Conservation (phyloP, 345 rosid genomes). For the Theobroma cacao region DNA sequence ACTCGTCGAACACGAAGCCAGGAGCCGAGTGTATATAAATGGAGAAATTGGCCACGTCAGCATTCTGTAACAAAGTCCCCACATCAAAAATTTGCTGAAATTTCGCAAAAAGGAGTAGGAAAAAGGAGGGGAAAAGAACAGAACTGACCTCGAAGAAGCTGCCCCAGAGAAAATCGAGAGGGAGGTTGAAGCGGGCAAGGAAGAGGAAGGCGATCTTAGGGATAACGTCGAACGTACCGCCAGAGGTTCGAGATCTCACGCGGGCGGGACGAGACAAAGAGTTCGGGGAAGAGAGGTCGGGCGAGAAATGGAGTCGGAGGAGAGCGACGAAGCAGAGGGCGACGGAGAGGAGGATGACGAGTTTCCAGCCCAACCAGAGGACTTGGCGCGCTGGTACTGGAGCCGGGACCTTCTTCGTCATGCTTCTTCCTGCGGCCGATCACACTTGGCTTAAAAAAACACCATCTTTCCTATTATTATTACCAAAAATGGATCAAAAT, state of each 20-base stretch:
- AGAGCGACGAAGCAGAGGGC: constrained; percentile 52
- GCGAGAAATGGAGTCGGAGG: constrained; percentile 39
- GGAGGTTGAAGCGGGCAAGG: constrained; percentile 54
- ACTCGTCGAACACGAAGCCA: constrained; percentile 70
- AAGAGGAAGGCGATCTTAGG: constrained; percentile 69
- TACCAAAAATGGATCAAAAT: not conserved
- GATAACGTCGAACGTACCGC: constrained; percentile 28
- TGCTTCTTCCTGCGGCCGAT: constrained; percentile 18
- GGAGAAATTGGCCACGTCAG: constrained; percentile 59
- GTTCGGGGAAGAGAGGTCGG: constrained; percentile 20
- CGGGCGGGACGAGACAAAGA: constrained; percentile 25
- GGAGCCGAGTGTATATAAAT: constrained; percentile 75
- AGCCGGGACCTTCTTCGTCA: constrained; percentile 47
- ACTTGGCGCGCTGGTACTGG: constrained; percentile 34
- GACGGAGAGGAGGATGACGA: constrained; percentile 46
- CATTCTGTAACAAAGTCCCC: constrained; percentile 37
- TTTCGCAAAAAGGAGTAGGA: not conserved
- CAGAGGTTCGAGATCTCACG: constrained; percentile 36
- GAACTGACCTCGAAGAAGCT: constrained; percentile 60
- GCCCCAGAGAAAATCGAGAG: constrained; percentile 73
- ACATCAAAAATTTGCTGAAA: not conserved
- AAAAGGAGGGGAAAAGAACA: not conserved
- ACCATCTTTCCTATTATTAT: not conserved
- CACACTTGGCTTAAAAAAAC: not conserved
- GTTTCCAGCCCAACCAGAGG: constrained; percentile 65